A percentile compares a stretch with the other conserved stretches of the same genome.
Conservation (phyloP, 2,329 filamentous ascomycete species). For the Colletotrichum godetiae region DNA sequence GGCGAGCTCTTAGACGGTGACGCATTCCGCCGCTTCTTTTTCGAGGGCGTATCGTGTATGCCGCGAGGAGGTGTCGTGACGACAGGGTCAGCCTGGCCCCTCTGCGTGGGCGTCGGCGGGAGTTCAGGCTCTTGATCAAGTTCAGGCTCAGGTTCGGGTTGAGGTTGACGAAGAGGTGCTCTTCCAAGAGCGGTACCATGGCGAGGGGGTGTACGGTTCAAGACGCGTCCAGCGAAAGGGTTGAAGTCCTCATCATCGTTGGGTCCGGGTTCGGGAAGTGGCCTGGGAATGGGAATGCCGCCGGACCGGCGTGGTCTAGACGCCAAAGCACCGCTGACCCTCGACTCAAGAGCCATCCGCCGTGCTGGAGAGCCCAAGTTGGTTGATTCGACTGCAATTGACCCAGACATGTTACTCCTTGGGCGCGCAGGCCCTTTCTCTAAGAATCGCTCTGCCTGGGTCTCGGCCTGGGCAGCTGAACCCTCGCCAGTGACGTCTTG, state of each 20-base stretch:
- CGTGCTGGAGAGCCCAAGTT: constrained; percentile 35
- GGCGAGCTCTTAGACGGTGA: constrained; percentile 59
- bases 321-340: constrained; percentile 46
- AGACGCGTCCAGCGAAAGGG: constrained; percentile 51
- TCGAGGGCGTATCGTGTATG: constrained; percentile 70
- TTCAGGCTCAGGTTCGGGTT: constrained; percentile 21
- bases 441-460: constrained; percentile 10
- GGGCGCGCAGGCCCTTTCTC: constrained; percentile 20
- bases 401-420: constrained; percentile 14
- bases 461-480: neutral
- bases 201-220: constrained; percentile 50
- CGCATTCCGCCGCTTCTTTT: constrained; percentile 54
- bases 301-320: constrained; percentile 53
- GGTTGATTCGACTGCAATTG: neutral
- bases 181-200: constrained; percentile 18
- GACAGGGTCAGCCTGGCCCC: constrained; percentile 61
- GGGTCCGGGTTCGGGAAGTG: constrained; percentile 57
- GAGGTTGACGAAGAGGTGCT: neutral
- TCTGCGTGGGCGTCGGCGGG: constrained; percentile 66
- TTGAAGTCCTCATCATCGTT: constrained; percentile 55
- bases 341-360: constrained; percentile 41
- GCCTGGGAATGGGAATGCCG: constrained; percentile 56
- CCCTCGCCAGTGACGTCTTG: neutral
- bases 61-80: constrained; percentile 67
- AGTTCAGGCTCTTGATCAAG: constrained; percentile 66